Evolutionary conservation across 306 rosid species (phyloP), one percentile per base, ranked within the genome.

Genomic region (Cotoneaster glaucophyllus): DNA sequence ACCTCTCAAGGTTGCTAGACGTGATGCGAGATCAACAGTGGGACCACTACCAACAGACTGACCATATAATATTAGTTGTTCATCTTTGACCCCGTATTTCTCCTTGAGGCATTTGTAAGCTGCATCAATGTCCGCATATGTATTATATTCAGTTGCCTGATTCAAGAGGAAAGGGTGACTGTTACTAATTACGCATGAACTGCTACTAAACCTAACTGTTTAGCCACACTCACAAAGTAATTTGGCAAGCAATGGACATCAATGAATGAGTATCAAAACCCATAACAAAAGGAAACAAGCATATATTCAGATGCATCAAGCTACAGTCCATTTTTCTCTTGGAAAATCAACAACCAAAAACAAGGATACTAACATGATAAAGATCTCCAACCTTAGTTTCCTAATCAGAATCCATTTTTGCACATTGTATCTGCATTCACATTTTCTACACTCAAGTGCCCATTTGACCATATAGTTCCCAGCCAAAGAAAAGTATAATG

Each of bases 21-120:
- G 89, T 34, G 98, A 90, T 71, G 98, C 93, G 64, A 93, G 96
- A 76, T 93, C 97, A 79, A 93, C 87, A 7, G 97, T 93, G 67
- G 97, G 98, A 45, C 98, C 98, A 74, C 97, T 93, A 67, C 98
- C 97, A 82, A 93, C 97, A 73, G 97, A 93, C 72, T 91, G 98
- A 75, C 98, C 98, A 75, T 93, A 91, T 75, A 91, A 79, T 83
- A 93, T 91, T 73, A 93, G 87, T 65, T 93, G 93, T 28, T 93
- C 96, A 74, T 93, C 96, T 79, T 86, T 88, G 52, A 91, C 91
- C 66, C 91, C 96, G 10, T 87, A 93, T 77, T 90, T 80, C 85
- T 93, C 98, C 82, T 88, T 89, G 67, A 91, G 92, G 86, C 93
- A 93, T 80, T 90, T 87, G 81, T 93, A 91, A 54, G 93, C 97